Evolutionary conservation across 2,329 filamentous ascomycete genomes (phyloP), one percentile per base, ranked within the genome.

Genomic region (Aspergillus caelatus): DNA sequence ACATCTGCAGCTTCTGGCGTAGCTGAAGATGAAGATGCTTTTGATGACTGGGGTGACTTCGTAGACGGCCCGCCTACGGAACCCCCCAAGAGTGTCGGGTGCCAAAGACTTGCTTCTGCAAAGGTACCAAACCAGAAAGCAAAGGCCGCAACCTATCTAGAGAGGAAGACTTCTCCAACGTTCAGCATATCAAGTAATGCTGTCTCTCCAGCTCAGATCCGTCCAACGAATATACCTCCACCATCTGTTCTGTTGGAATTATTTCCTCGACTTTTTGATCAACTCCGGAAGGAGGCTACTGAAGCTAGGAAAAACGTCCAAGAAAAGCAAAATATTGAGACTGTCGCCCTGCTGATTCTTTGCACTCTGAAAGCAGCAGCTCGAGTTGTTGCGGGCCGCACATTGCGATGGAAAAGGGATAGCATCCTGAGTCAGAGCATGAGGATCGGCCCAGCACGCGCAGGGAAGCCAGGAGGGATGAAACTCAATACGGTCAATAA

Each of bases 341-440:
- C 48, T 41, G 67, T 72, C 10, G 72, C 73, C 14, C 55, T 63
- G 19, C 62, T 65, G 16, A 73, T 81, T 21, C 61, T 70, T 50
- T 72, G 61, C 55, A 75, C 70, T 16, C 69, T 79, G 55, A 75
- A 72, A 3, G 91, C 93, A 12, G 89, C 90, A 28, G 91, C 88
- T n/a, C 90, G 90, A 52, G 86, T 97, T 57, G 89, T 97, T 62
- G 91, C 92, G 1, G 94, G 94, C 12, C 89, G 94, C 62, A 93
- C 92, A 72, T 82, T 91, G 58, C 90, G 94, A 62, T 98, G 94
- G 94, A 94, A 96, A 75, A 87, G 94, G 60, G 94, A 98, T 78
- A 90, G 88, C 65, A 88, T 93, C 65, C 82, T 98, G 14, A 87
- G 91, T 1, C 93, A 97, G 77, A 89, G 90, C 72, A 97, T 96